Evolutionary conservation across 768 basidiomycete genomes (phyloP), one percentile per base, ranked within the genome.

Genomic region (Imleria badia): DNA sequence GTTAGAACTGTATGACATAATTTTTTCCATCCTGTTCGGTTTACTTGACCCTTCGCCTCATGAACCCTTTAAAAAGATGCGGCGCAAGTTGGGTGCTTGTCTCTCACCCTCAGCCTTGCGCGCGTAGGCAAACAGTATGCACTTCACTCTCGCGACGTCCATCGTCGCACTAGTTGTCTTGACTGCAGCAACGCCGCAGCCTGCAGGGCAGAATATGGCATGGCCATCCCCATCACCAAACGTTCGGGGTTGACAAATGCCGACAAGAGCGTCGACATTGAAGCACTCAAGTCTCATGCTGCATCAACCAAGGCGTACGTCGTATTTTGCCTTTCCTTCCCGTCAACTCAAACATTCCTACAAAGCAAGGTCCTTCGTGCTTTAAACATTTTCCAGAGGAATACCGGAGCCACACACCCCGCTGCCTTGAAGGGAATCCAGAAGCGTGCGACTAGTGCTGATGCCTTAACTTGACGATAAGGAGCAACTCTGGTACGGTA

Each of bases 171-270:
- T 62, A 6, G 60, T 40, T 5, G 44, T 35, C 17, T 41, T 54
- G 20, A 22, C 47, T 17, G 44, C 47, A 8, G 61, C 60, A 23
- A 44, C 14, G 2, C 56, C 60, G 13, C 51, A 22, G 12, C 48
- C 34, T 39, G 23, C 4, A 17, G 9, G 9, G 11, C 23, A 9
- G 15, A 51, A 30, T 3, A 9, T 11, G 41, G 45, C 6, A 1
- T 26, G 0, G 38, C 45, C 26, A 44, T 62, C 31, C 47, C 57
- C 4, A 59, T 59, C 19, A n/a, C 35, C 17, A 63, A 54, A 48
- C 53, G 54, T 23, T 52, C 39, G 12, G n/a, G 11, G 3, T 17
- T 59, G 6, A 1, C 22, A 6, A 54, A 64, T 7, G 14, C 15
- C n/a, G 48, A 56, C 41, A 17, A 11, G 12, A 50, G 15, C 1